Evolutionary conservation across 441 rosid genomes (phyloP).

Genomic region (Caryocar brasiliense): DNA sequence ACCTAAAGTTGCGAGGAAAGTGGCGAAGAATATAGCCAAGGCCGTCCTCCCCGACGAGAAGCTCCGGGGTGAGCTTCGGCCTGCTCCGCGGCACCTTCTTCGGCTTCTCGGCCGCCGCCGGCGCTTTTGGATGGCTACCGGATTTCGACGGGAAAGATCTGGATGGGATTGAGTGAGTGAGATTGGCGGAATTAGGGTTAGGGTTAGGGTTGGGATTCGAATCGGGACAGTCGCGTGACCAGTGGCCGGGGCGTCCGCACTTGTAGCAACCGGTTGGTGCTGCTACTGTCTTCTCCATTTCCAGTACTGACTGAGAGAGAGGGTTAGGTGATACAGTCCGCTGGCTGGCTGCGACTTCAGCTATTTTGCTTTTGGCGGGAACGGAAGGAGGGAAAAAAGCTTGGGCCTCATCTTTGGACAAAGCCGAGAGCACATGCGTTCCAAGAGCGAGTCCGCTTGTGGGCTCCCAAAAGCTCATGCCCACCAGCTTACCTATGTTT

Average conservation of each 20-base stretch:
- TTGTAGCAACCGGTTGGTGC: slow-evolving; percentile 89
- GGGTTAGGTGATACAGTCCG: no score
- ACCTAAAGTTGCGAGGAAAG: slow-evolving; percentile 74
- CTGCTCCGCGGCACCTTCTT: slow-evolving; percentile 51
- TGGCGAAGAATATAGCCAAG: slow-evolving; percentile 78
- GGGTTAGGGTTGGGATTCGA: slow-evolving; percentile 17
- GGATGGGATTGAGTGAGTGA: not conserved
- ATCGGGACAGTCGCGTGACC: slow-evolving; percentile 91
- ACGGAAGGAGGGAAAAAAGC: slow-evolving; percentile 8
- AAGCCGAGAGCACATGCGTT: not conserved
- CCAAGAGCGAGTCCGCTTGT: no score
- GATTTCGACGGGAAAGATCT: slow-evolving; percentile 4
- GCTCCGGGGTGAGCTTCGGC: slow-evolving; percentile 78
- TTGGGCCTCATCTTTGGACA: not conserved
- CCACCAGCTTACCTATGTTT: no score
- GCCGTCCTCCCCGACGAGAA: slow-evolving; percentile 79
- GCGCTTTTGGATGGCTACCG: slow-evolving; percentile 7
- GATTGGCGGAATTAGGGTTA: not conserved
- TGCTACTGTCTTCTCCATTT: slow-evolving; percentile 32
- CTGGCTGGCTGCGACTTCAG: no score
- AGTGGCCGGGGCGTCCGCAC: slow-evolving; percentile 95
- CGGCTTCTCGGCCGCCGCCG: slow-evolving; percentile 29
- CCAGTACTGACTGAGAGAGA: no score
- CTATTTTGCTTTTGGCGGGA: slow-evolving; percentile 21
- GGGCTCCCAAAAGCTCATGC: no score